phyloP scores from a whole-genome alignment of 352 stramenopile species.

The Phytopythium aichiense region DNA sequence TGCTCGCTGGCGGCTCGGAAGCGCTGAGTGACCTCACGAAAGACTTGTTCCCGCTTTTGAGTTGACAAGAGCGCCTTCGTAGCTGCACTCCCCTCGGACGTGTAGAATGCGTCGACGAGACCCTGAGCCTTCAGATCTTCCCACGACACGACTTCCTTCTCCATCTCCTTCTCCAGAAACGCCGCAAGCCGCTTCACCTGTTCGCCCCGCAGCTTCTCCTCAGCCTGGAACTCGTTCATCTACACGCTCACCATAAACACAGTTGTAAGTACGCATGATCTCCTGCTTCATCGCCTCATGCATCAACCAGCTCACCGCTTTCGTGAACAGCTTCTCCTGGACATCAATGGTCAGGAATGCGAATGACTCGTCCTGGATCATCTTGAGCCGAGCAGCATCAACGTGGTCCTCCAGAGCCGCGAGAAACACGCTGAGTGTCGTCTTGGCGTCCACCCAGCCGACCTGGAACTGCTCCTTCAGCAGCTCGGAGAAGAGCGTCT shows the following conservation, averaged over 20 bases:
- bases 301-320: constrained; percentile 17
- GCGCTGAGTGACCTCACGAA: constrained; percentile 5
- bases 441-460: constrained; percentile 40
- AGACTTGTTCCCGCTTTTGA: constrained; percentile 23
- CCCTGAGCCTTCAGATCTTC: constrained; percentile 18
- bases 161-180: constrained; percentile 29
- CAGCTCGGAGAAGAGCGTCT: constrained; percentile 42
- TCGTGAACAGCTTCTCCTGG: constrained; percentile 56
- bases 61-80: constrained; percentile 10
- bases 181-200: constrained; percentile 25
- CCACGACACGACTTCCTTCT: constrained; percentile 13
- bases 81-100: constrained; percentile 8
- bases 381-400: constrained; percentile 24
- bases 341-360: constrained; percentile 30
- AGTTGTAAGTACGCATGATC: not conserved
- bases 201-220: constrained; percentile 25
- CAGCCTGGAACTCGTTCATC: constrained; percentile 29
- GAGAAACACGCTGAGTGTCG: constrained; percentile 49
- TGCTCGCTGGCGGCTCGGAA: not conserved
- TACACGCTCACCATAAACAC: not conserved
- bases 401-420: constrained; percentile 39
- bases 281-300: too few relatives aligned
- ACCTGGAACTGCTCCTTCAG: constrained; percentile 42
- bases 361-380: constrained; percentile 35
- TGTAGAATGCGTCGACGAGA: constrained; percentile 28